These are phyloP conservation scores for Fusarium stilboides DNA, from an alignment of 2,329 filamentous ascomycete species.

Conservation along the genomic window DNA sequence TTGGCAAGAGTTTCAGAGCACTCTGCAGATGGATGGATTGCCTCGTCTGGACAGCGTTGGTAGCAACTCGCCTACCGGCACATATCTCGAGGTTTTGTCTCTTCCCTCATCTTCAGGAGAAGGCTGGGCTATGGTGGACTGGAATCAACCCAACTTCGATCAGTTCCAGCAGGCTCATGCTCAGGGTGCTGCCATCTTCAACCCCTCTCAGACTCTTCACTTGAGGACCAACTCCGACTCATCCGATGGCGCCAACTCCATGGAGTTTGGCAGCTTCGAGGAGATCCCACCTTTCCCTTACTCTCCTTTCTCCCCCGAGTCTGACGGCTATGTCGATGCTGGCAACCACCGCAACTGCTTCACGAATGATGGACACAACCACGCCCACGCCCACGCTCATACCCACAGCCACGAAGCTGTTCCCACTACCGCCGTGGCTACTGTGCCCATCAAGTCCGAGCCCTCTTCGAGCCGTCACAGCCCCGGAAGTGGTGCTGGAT, in stretches of 20 bases:
- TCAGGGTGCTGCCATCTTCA: conserved; percentile 82
- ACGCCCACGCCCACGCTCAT: conserved; percentile 53
- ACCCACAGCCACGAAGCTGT: conserved; percentile 65
- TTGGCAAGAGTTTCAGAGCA: conserved; percentile 84
- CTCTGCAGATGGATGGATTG: conserved; percentile 67
- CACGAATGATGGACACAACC: conserved; percentile 68
- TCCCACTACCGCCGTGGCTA: conserved; percentile 76
- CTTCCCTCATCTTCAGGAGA: conserved; percentile 86
- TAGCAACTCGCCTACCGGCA: conserved; percentile 63
- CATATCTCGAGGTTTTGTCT: conserved; percentile 88
- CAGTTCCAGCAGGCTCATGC: conserved; percentile 68
- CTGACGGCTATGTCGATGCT: conserved; percentile 79
- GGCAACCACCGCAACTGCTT: conserved; percentile 74
- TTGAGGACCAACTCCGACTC: conserved; percentile 90
- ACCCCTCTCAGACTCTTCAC: conserved; percentile 91
- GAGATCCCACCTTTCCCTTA: conserved; percentile 80
- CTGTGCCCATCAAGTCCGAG: conserved; percentile 77
- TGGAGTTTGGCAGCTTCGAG: conserved; percentile 85
- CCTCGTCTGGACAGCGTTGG: conserved; percentile 60
- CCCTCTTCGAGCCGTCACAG: conserved; percentile 69
- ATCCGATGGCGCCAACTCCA: conserved; percentile 77
- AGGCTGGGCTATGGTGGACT: conserved; percentile 87
- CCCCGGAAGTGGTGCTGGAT: conserved; percentile 73
- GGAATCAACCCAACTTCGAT: conserved; percentile 76
- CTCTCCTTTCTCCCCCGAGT: conserved; percentile 86